Conservation (phyloP, 2,329 filamentous ascomycete species). For the Seiridium unicorne region DNA sequence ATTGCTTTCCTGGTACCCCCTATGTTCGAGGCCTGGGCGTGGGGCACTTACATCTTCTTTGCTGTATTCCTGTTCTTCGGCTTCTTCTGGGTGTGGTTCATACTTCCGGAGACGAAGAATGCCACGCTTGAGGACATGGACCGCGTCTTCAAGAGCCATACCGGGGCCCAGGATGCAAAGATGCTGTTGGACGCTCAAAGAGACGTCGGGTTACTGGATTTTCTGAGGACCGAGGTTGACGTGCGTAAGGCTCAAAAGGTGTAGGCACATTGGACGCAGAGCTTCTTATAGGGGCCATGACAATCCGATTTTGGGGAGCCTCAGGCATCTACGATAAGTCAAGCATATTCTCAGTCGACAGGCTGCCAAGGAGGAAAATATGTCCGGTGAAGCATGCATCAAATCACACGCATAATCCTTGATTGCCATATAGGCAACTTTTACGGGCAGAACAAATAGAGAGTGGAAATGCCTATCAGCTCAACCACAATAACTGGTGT, state of each 20-base stretch:
- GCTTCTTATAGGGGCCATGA: too few relatives aligned
- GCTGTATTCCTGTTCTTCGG: conserved; percentile 57
- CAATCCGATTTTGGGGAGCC: too few relatives aligned
- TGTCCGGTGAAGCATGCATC: too few relatives aligned
- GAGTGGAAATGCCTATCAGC: too few relatives aligned
- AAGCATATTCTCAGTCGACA: too few relatives aligned
- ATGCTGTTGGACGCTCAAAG: conserved; percentile 9
- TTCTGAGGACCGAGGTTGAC: conserved; percentile 9
- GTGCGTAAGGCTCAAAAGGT: conserved; percentile 1
- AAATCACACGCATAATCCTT: too few relatives aligned
- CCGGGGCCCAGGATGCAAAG: conserved; percentile 9
- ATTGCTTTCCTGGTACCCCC: conserved; percentile 59
- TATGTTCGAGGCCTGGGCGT: conserved; percentile 48
- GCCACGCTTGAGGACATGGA: conserved; percentile 33
- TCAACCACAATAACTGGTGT: too few relatives aligned
- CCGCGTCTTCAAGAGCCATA: conserved; percentile 20
- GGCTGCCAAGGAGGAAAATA: too few relatives aligned
- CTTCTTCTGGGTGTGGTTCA: conserved; percentile 26
- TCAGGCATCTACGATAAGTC: too few relatives aligned
- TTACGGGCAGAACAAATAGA: too few relatives aligned
- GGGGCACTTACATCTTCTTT: conserved; percentile 59
- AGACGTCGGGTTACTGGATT: conserved; percentile 27
- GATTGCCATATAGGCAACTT: too few relatives aligned
- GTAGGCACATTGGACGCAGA: background rate
- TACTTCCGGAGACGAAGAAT: conserved; percentile 54